These are phyloP conservation scores for Exophiala spinifera DNA, from an alignment of 2,329 filamentous ascomycete genomes.

Conservation along the genomic window DNA sequence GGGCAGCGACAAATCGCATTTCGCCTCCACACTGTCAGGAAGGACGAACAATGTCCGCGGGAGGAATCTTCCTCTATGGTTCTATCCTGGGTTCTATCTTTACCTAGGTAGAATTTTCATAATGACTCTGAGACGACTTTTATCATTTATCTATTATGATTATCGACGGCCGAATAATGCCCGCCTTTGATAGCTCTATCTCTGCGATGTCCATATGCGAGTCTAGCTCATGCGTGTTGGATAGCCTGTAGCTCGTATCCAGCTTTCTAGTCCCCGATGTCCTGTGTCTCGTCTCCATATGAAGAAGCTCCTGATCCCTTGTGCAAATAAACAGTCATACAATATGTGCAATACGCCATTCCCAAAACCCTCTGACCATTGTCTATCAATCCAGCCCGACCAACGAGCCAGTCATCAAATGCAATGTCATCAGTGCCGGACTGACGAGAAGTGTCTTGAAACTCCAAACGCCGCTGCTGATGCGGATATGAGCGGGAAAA, in stretches of 20 bases:
- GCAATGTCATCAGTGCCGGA: constrained; percentile 13
- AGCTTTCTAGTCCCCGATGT: constrained; percentile 11
- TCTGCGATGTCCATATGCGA: background rate
- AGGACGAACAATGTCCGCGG: too few species aligned
- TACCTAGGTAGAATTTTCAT: too few species aligned
- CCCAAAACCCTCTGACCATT: constrained; percentile 6
- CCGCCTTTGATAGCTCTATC: background rate
- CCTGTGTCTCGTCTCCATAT: constrained; percentile 17
- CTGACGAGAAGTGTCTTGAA: constrained; percentile 12
- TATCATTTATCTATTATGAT: constrained; percentile 15
- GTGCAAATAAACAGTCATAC: constrained; percentile 16
- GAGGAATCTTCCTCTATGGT: too few species aligned
- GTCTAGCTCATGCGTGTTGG: constrained; percentile 10
- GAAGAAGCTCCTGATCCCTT: constrained; percentile 10
- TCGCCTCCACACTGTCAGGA: too few species aligned
- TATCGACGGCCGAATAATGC: constrained; percentile 9
- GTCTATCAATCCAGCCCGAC: constrained; percentile 3
- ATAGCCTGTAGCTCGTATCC: constrained; percentile 19
- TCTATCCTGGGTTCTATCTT: too few species aligned
- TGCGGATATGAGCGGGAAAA: constrained; percentile 8
- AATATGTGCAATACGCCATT: constrained; percentile 14
- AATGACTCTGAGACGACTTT: background rate
- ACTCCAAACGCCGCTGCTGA: constrained; percentile 23
- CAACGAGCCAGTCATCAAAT: background rate
- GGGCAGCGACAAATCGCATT: background rate